A percentile compares a stretch with the other conserved stretches of the same genome.
Conservation (phyloP, 306 rosid genomes). For the Aeschynomene evenia region DNA sequence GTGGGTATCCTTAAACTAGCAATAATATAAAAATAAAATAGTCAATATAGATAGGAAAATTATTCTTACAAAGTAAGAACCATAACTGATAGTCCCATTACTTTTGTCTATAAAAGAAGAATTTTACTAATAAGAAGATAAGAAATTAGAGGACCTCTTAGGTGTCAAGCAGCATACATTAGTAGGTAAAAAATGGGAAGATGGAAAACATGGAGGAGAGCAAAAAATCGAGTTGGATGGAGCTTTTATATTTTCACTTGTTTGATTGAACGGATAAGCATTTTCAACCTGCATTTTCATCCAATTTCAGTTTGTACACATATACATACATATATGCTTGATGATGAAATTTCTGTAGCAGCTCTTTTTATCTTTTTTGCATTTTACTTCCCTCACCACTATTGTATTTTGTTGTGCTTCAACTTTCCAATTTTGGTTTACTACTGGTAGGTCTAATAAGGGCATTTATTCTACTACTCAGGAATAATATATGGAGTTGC, state of each 20-base stretch:
- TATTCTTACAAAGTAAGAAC: background rate
- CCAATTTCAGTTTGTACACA: background rate
- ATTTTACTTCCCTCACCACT: background rate
- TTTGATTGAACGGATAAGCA: background rate
- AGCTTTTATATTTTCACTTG: background rate
- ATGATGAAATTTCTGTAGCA: background rate
- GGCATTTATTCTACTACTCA: background rate
- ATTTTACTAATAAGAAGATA: too few species aligned
- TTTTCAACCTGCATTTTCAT: background rate
- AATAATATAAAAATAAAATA: background rate
- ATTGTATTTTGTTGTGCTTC: background rate
- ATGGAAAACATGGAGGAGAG: background rate
- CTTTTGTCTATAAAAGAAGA: too few species aligned
- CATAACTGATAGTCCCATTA: background rate
- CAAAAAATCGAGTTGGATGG: background rate
- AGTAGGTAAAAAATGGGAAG: background rate
- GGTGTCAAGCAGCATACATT: background rate
- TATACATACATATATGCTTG: background rate
- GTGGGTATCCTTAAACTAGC: background rate
- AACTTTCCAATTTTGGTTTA: background rate
- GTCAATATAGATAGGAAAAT: background rate
- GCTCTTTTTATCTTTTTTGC: background rate
- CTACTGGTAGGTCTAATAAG: conserved; percentile 5
- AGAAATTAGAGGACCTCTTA: background rate
- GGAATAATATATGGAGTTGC: conserved; percentile 16